Evolutionary conservation across 2,329 filamentous ascomycete species (phyloP).

Genomic region (Monosporascus sp.): DNA sequence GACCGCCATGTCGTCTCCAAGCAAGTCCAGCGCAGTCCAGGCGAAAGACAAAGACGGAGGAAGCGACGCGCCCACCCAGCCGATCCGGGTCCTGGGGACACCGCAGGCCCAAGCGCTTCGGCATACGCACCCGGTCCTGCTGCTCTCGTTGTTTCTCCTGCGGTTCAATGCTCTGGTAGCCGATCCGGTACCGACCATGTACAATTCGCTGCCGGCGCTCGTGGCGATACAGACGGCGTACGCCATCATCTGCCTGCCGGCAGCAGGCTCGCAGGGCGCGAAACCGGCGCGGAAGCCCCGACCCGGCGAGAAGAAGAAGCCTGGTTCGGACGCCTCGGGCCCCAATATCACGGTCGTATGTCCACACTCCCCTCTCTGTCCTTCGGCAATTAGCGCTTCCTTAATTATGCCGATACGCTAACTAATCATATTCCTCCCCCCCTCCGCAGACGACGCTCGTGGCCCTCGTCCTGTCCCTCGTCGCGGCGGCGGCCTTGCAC

Average conservation of each 20-base stretch:
- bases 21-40: slow-evolving; percentile 23
- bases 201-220: slow-evolving; percentile 56
- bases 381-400: too few species aligned
- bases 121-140: slow-evolving; percentile 62
- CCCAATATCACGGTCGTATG: slow-evolving; percentile 44
- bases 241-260: slow-evolving; percentile 58
- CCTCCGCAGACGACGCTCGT: slow-evolving; percentile 61
- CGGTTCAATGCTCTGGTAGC: slow-evolving; percentile 64
- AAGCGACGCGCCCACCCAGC: slow-evolving; percentile 23
- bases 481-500: slow-evolving; percentile 37
- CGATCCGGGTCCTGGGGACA: slow-evolving; percentile 34
- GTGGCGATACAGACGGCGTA: slow-evolving; percentile 61
- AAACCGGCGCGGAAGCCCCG: slow-evolving; percentile 45
- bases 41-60: slow-evolving; percentile 23
- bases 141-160: slow-evolving; percentile 59
- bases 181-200: slow-evolving; percentile 63
- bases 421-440: slow-evolving; percentile 33
- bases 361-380: slow-evolving; percentile 3
- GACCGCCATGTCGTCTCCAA: slow-evolving; percentile 34
- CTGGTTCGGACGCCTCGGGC: slow-evolving; percentile 33
- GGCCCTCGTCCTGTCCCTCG: slow-evolving; percentile 51
- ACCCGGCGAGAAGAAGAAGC: slow-evolving; percentile 51
- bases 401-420: not conserved
- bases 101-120: slow-evolving; percentile 47
- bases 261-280: slow-evolving; percentile 44